phyloP scores from a whole-genome alignment of 2,329 filamentous ascomycete species.

The Phoma sp. region DNA sequence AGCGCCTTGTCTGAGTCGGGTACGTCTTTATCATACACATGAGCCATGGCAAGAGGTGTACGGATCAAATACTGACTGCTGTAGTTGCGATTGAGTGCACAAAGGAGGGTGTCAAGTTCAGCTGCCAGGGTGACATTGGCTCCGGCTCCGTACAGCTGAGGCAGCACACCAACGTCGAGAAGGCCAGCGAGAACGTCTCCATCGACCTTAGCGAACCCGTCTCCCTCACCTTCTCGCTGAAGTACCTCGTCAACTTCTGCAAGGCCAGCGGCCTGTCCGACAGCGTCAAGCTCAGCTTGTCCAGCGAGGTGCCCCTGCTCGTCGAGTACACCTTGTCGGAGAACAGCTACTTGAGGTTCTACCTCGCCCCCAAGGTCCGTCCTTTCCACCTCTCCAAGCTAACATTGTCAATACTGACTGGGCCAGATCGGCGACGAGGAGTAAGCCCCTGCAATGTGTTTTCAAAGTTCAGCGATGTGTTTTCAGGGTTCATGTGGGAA shows the following conservation, averaged over 20 bases:
- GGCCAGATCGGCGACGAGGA: slow-evolving; percentile 72
- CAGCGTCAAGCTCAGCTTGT: slow-evolving; percentile 89
- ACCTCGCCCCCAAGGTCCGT: slow-evolving; percentile 92
- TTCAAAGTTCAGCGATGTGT: slow-evolving; percentile 35
- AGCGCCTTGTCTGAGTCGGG: slow-evolving; percentile 93
- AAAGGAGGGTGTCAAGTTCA: slow-evolving; percentile 97
- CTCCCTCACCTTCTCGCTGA: slow-evolving; percentile 93
- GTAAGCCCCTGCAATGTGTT: slow-evolving; percentile 47
- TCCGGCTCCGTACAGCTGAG: slow-evolving; percentile 92
- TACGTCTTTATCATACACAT: slow-evolving; percentile 54
- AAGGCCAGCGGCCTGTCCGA: slow-evolving; percentile 86
- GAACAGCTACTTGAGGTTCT: slow-evolving; percentile 94
- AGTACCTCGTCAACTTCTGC: slow-evolving; percentile 99
- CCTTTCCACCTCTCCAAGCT: background rate
- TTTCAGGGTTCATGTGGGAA: slow-evolving; percentile 33
- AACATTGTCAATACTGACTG: slow-evolving; percentile 42
- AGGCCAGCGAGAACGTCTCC: slow-evolving; percentile 82
- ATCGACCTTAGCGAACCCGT: slow-evolving; percentile 94
- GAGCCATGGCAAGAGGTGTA: background rate
- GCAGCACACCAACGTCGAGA: slow-evolving; percentile 86
- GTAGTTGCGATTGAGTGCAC: slow-evolving; percentile 91
- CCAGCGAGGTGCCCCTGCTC: slow-evolving; percentile 92
- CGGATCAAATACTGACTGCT: background rate
- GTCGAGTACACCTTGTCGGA: slow-evolving; percentile 88
- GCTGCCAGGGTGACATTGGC: slow-evolving; percentile 91